Conservation (phyloP, 2,329 filamentous ascomycete species). For the Colletotrichum lupini region DNA sequence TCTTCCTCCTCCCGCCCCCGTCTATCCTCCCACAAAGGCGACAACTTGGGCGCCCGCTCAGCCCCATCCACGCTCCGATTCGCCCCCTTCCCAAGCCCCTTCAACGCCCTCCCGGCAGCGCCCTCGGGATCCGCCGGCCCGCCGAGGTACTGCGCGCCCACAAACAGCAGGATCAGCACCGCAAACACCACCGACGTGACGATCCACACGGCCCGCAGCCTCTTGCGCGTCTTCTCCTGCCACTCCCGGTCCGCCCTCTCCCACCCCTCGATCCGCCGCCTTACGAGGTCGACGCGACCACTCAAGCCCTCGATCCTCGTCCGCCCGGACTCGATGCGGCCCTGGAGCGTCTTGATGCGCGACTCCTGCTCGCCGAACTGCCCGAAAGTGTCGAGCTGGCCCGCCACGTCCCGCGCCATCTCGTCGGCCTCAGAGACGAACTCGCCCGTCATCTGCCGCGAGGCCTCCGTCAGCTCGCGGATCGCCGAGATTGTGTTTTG, state of each 20-base stretch:
- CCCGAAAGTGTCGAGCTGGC: slow-evolving; percentile 69
- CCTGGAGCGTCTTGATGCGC: slow-evolving; percentile 71
- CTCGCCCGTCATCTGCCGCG: slow-evolving; percentile 65
- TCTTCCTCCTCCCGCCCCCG: slow-evolving; percentile 41
- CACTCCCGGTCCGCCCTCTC: slow-evolving; percentile 74
- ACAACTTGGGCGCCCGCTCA: slow-evolving; percentile 31
- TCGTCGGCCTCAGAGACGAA: slow-evolving; percentile 71
- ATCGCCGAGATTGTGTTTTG: slow-evolving; percentile 73
- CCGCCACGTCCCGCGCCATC: slow-evolving; percentile 68
- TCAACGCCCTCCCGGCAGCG: background rate
- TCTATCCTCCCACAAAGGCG: slow-evolving; percentile 39
- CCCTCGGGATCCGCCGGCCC: slow-evolving; percentile 3
- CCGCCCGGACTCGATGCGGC: slow-evolving; percentile 69
- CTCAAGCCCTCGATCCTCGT: slow-evolving; percentile 69
- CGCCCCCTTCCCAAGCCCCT: slow-evolving; percentile 5
- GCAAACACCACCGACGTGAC: slow-evolving; percentile 63
- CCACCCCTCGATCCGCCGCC: slow-evolving; percentile 73
- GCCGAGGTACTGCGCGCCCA: slow-evolving; percentile 46
- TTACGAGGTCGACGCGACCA: slow-evolving; percentile 72
- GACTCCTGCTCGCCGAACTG: slow-evolving; percentile 74
- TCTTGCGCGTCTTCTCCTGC: slow-evolving; percentile 73
- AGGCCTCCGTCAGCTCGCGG: slow-evolving; percentile 73
- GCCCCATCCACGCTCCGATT: slow-evolving; percentile 6
- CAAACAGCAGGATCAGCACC: slow-evolving; percentile 57
- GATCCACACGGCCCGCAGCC: slow-evolving; percentile 73